Evolutionary conservation across 352 stramenopile species (phyloP), one percentile per base, ranked within the genome.

Genomic region (Pythium diclinum): DNA sequence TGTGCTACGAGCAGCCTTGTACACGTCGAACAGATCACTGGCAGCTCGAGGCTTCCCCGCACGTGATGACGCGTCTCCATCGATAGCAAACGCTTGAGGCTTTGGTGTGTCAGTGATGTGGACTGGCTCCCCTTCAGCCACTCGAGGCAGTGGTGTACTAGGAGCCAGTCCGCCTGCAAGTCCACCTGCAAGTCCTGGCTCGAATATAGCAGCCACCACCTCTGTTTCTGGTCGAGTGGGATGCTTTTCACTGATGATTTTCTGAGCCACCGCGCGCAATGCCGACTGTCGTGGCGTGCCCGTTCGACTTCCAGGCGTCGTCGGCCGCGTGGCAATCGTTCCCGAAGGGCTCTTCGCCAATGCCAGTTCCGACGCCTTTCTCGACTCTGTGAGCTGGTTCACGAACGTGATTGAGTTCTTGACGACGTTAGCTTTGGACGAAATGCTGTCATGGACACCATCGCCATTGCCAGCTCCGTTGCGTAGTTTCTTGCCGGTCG

Each of bases 341-440:
- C 19, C n/a, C 6, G 28, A 36, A 36, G 30, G 16, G 9, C 33
- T 55, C 14, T 53, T 17, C 7, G 33, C 54, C 55, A 67, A 62
- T 1, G 60, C 59, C 2, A 68, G 33, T 8, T 49, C 56, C 17
- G 66, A 68, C 8, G 59, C 55, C 11, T 75, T 65, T n/a, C 62
- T 61, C 3, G 59, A 59, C 7, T 74, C 73, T 0, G 57, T 52
- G 6, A 81, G 21, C 6, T 65, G 63, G 59, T 74, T 73, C 17
- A 79, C 68, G 47, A 83, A 81, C 11, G 68, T 69, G 34, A 83
- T 53, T 14, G 76, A 78, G 63, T 84, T 82, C 68, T 81, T 87
- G n/a, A 78, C 61, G 0, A 47, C 76, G 5, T 77, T 71, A 1
- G 79, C 59, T 36, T 78, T 84, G 21, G 69, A n/a, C 4, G 54